A percentile compares a stretch with the other conserved stretches of the same genome.
Evolutionary conservation across 352 stramenopile genomes (phyloP).

Genomic region (Lagenidium sp.): DNA sequence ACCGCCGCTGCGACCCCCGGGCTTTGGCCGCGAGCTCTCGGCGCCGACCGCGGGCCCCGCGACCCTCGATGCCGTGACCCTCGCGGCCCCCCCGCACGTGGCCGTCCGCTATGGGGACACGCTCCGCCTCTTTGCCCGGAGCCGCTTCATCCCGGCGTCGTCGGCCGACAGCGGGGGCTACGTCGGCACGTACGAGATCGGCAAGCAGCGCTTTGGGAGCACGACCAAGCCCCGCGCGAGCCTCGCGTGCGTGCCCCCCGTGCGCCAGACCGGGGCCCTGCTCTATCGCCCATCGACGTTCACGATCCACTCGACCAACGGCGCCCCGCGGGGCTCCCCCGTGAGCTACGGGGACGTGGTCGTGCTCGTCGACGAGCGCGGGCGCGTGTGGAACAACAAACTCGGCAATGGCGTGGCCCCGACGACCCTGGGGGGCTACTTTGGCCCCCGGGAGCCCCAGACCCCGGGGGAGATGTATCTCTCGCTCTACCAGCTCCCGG

Average conservation of each 20-base stretch:
- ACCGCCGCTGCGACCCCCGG: neutral
- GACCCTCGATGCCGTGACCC: conserved; percentile 12
- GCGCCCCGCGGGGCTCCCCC: conserved; percentile 37
- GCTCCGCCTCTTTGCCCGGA: conserved; percentile 56
- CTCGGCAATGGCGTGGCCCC: conserved; percentile 64
- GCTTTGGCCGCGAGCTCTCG: neutral
- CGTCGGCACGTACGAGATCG: conserved; percentile 62
- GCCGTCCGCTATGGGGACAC: conserved; percentile 61
- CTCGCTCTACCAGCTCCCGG: conserved; percentile 55
- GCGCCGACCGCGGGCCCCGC: neutral
- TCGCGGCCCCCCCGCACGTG: conserved; percentile 43
- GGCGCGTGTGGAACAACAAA: conserved; percentile 83
- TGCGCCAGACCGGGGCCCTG: conserved; percentile 21
- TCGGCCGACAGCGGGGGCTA: conserved; percentile 27
- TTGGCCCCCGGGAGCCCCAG: conserved; percentile 62
- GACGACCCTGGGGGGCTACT: conserved; percentile 73
- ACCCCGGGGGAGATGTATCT: conserved; percentile 74
- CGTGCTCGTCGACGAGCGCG: conserved; percentile 60
- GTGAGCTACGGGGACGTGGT: conserved; percentile 78
- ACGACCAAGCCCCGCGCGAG: conserved; percentile 43
- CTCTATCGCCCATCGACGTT: conserved; percentile 52
- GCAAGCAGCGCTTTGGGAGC: conserved; percentile 39
- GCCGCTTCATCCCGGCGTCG: conserved; percentile 41
- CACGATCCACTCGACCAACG: conserved; percentile 56
- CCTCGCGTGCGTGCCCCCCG: conserved; percentile 55